Conservation (phyloP, 768 basidiomycete species). For the Psilocybe cyanescens region DNA sequence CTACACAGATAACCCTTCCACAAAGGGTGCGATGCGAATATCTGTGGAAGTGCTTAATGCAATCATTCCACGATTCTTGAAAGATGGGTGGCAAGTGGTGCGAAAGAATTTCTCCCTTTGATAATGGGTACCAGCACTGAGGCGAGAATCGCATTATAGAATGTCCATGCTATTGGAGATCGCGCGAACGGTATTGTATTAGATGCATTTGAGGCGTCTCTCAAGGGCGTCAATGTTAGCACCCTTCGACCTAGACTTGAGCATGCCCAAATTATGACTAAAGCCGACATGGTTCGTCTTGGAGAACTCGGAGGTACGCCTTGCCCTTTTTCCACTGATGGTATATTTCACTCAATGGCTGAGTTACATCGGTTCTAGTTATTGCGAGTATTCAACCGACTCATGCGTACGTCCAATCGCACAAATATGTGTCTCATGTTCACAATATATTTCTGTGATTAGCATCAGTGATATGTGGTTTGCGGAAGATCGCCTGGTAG, state of each 20-base stretch:
- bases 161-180: slow-evolving; percentile 88
- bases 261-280: slow-evolving; percentile 86
- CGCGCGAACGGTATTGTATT: slow-evolving; percentile 84
- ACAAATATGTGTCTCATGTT: neutral
- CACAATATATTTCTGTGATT: slow-evolving; percentile 7
- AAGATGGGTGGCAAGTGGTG: slow-evolving; percentile 91
- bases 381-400: slow-evolving; percentile 92
- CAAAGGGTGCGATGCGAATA: slow-evolving; percentile 80
- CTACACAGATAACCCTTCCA: slow-evolving; percentile 77
- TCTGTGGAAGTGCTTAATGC: slow-evolving; percentile 60
- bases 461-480: slow-evolving; percentile 91
- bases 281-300: slow-evolving; percentile 72
- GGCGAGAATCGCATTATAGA: slow-evolving; percentile 44
- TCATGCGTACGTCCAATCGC: slow-evolving; percentile 63
- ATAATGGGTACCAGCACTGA: neutral
- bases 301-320: slow-evolving; percentile 76
- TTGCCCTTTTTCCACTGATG: slow-evolving; percentile 20
- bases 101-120: slow-evolving; percentile 29
- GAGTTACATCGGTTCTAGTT: slow-evolving; percentile 43
- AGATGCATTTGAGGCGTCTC: slow-evolving; percentile 76
- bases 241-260: slow-evolving; percentile 80
- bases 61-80: slow-evolving; percentile 69
- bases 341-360: slow-evolving; percentile 6
- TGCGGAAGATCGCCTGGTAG: slow-evolving; percentile 78
- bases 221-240: slow-evolving; percentile 61